These are phyloP conservation scores for Fusarium chuoi DNA, from an alignment of 2,329 filamentous ascomycete genomes.

Conservation along the genomic window DNA sequence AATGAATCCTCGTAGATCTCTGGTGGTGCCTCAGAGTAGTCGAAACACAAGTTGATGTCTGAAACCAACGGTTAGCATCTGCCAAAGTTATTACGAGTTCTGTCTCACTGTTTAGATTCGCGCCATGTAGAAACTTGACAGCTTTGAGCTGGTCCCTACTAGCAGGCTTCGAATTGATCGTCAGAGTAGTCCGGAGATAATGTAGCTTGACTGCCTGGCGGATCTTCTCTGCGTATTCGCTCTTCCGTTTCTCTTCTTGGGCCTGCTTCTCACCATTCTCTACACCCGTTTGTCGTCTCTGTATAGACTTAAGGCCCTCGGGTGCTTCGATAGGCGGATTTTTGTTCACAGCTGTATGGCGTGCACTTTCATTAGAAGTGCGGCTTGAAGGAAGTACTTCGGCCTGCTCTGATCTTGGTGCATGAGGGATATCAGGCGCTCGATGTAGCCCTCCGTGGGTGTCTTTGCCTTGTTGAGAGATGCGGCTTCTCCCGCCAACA, in stretches of 20 bases:
- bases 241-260: neutral
- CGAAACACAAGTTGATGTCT: neutral
- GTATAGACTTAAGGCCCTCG: neutral
- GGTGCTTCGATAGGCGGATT: neutral
- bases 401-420: neutral
- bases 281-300: neutral
- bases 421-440: neutral
- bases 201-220: neutral
- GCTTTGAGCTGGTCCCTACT: neutral
- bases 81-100: rapidly evolving
- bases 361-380: too few relatives aligned
- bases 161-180: neutral
- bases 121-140: neutral
- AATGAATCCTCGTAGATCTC: neutral
- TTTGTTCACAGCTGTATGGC: neutral
- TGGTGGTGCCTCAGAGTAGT: neutral
- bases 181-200: neutral
- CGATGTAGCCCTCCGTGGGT: neutral
- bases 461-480: neutral
- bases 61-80: neutral
- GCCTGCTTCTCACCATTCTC: neutral
- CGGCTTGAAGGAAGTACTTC: neutral
- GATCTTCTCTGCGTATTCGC: neutral
- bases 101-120: neutral
- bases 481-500: neutral